phyloP scores from a whole-genome alignment of 345 rosid species.

The Geranium rotundifolium region DNA sequence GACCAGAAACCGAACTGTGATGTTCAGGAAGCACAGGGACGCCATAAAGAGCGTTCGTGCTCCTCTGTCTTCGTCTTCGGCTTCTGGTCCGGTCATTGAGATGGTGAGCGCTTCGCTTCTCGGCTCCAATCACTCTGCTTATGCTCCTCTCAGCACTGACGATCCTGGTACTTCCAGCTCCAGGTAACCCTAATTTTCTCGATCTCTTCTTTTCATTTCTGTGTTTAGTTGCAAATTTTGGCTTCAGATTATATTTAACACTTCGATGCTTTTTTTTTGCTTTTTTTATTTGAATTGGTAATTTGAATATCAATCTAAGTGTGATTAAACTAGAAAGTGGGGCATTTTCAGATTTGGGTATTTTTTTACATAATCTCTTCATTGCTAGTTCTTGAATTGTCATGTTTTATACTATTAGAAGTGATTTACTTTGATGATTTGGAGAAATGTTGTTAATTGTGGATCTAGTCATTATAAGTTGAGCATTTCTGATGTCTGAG shows the following conservation, averaged over 20 bases:
- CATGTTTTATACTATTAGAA: not conserved
- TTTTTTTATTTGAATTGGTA: too few relatives aligned
- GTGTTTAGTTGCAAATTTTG: not conserved
- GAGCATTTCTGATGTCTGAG: not conserved
- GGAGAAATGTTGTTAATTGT: not conserved
- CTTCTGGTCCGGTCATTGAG: slow-evolving; percentile 76
- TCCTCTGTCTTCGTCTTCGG: slow-evolving; percentile 35
- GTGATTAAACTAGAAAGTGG: not conserved
- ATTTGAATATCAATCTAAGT: too few relatives aligned
- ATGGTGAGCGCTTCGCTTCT: slow-evolving; percentile 74
- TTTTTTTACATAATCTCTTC: not conserved
- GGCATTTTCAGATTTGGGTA: not conserved
- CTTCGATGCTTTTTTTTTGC: not conserved
- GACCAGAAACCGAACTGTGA: slow-evolving; percentile 63
- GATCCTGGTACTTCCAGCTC: slow-evolving; percentile 60
- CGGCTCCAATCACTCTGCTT: slow-evolving; percentile 41
- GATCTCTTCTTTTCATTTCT: not conserved
- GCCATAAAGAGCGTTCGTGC: slow-evolving; percentile 82
- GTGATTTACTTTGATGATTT: slow-evolving; percentile 3
- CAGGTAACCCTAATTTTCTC: slow-evolving; percentile 26
- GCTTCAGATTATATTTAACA: not conserved
- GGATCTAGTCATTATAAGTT: not conserved
- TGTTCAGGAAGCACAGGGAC: slow-evolving; percentile 70
- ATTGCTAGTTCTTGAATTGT: not conserved
- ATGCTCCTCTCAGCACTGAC: slow-evolving; percentile 83